Conservation (phyloP, 2,329 filamentous ascomycete species). For the Colletotrichum sp. region DNA sequence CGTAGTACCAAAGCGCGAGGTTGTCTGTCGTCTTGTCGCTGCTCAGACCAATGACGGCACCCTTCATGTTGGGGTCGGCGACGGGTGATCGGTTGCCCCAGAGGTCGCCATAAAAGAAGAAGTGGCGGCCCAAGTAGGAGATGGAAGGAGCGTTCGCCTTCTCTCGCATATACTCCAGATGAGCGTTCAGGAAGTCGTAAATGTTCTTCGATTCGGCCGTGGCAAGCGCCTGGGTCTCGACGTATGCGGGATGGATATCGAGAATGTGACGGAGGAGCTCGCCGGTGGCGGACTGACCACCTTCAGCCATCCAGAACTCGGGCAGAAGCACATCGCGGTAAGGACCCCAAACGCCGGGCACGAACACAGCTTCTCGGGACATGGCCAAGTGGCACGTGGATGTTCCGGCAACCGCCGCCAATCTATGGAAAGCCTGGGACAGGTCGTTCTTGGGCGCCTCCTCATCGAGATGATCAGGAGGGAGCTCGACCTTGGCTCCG, state of each 20-base stretch:
- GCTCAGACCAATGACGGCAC: slow-evolving; percentile 84
- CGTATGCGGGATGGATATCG: slow-evolving; percentile 91
- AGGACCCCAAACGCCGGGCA: slow-evolving; percentile 94
- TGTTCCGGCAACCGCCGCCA: slow-evolving; percentile 94
- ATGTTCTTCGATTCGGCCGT: slow-evolving; percentile 86
- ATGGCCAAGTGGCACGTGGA: slow-evolving; percentile 98
- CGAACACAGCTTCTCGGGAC: slow-evolving; percentile 91
- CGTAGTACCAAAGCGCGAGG: slow-evolving; percentile 91
- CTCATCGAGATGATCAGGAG: slow-evolving; percentile 68
- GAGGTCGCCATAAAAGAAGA: slow-evolving; percentile 98
- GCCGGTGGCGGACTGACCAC: slow-evolving; percentile 94
- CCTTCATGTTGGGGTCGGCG: slow-evolving; percentile 91
- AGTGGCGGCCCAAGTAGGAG: slow-evolving; percentile 86
- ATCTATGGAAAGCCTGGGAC: slow-evolving; percentile 88
- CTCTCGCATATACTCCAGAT: slow-evolving; percentile 77
- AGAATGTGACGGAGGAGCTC: slow-evolving; percentile 94
- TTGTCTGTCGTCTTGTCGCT: slow-evolving; percentile 87
- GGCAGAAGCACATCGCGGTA: slow-evolving; percentile 94
- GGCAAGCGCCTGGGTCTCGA: slow-evolving; percentile 78
- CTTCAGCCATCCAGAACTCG: slow-evolving; percentile 95
- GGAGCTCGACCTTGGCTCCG: slow-evolving; percentile 80
- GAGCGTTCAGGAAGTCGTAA: slow-evolving; percentile 92
- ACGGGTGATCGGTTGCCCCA: slow-evolving; percentile 97
- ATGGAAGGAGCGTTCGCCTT: slow-evolving; percentile 75
- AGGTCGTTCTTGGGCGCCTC: slow-evolving; percentile 79